Conservation (phyloP, 2,329 filamentous ascomycete species). For the Scleromitrula shiraiana region DNA sequence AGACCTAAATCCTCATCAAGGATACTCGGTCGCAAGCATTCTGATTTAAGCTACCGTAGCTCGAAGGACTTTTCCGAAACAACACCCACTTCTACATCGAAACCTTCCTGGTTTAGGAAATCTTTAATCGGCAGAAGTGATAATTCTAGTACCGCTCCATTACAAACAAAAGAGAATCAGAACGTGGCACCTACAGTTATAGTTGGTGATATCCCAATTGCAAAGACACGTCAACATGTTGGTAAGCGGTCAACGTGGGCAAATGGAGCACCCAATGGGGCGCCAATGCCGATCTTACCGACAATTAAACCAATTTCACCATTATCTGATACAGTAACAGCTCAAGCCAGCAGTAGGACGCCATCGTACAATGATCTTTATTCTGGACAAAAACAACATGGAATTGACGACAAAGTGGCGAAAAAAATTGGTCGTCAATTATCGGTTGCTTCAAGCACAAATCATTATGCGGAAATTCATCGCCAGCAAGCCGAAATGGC, state of each 20-base stretch:
- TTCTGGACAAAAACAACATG: constrained; percentile 32
- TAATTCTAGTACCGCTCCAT: constrained; percentile 51
- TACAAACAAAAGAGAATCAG: constrained; percentile 40
- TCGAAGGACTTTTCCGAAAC: constrained; percentile 53
- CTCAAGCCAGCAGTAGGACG: constrained; percentile 67
- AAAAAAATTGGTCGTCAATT: constrained; percentile 96
- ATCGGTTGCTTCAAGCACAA: constrained; percentile 84
- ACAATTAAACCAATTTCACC: constrained; percentile 93
- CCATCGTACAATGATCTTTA: constrained; percentile 46
- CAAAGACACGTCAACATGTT: constrained; percentile 42
- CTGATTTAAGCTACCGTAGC: constrained; percentile 62
- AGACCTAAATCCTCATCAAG: constrained; percentile 86
- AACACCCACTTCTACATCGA: constrained; percentile 57
- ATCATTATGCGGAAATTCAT: constrained; percentile 85
- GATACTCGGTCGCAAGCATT: constrained; percentile 82
- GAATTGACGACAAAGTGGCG: constrained; percentile 54
- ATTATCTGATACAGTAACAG: constrained; percentile 87
- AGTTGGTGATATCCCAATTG: constrained; percentile 33
- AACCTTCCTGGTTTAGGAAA: constrained; percentile 95
- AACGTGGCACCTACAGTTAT: constrained; percentile 34
- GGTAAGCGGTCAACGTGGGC: constrained; percentile 91
- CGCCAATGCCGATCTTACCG: constrained; percentile 91
- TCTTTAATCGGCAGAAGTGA: constrained; percentile 80
- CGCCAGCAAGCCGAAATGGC: constrained; percentile 86
- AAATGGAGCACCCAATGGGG: constrained; percentile 69